Base-by-base conservation (phyloP, 2,329 filamentous ascomycete species). In the Ramularia endophylla region DNA sequence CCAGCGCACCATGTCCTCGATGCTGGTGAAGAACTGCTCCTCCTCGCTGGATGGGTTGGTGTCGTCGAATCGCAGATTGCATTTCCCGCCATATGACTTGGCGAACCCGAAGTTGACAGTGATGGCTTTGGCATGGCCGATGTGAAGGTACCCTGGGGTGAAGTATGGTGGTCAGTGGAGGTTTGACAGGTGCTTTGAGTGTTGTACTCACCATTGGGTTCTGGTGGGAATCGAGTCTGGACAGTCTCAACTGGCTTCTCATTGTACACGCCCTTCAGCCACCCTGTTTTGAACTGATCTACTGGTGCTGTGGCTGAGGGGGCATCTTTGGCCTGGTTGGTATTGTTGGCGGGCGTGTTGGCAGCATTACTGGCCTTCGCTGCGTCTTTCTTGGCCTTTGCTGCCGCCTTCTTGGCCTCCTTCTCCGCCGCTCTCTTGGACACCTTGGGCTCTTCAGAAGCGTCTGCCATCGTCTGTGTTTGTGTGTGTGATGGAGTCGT, bases 21-120 rank as follows among this genome's bases (percentile, higher is more conserved):
- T 97, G n/a, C 87, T 84, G 8, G 75, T 77, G 60, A 94, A 94
- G 65, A 89, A 97, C 44, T 83, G 75, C 65, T 94, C 86, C 62
- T 95, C 85, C 64, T 97, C 92, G 34, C 85, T 86, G 51, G 89
- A 87, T 1, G 92, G 92, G 63, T 97, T 97, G 11, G 92, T 97
- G 57, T 97, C 92, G 62, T 97, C 92, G 63, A 86, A 95, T 56
- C 90, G 77, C 47, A 88, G 66, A 58, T 83, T 83, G 64, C 80
- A 85, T 47, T 81, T 72, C 44, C 90, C 90, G 27, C 83, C 84
- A 61, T 94, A 85, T 59, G 82, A 81, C 58, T 78, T 80, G 11
- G 92, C 90, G 62, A 95, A 97, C 5, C 90, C 90, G 67, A 97
- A 97, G 67, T 97, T 95, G 64, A 97, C 80, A 0, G 87, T 84